Base-by-base conservation (phyloP, 306 rosid species). In the Malus orientalis region DNA sequence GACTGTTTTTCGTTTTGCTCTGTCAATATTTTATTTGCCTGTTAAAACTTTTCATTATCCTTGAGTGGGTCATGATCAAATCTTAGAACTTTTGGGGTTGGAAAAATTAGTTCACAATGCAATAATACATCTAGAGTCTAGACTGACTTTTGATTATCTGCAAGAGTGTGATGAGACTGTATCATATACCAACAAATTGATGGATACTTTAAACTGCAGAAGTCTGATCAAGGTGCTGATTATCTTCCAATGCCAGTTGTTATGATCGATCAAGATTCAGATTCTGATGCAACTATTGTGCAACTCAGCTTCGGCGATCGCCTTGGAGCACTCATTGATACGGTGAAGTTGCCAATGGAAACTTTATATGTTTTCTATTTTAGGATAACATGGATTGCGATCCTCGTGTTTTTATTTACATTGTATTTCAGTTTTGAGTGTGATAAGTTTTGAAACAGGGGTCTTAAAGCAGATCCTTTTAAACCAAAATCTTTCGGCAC, bases 311-410 rank as follows among this genome's bases (percentile, higher is more conserved):
- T 92, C 87, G 98, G 97, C 6, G 97, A 95, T 92, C 93, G 93
- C 78, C 98, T 95, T 68, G 99, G 99, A 81, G 99, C 99, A 82
- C 96, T 92, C 74, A 74, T 95, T 84, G 99, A 95, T 77, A 95
- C 97, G 79, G 98, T 95, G 82, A 88, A 74, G 73, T 84, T 78
- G 69, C 79, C 81, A 22, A 54, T 81, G 65, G 62, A 74, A 77
- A 72, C 76, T 80, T 71, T 65, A 70, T 61, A 70, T n/a, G 68
- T 63, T 75, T 54, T 81, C 44, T 44, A 11, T 25, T 70, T 18
- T 38, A 32, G 20, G 30, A 49, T 23, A n/a, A 25, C 3, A 36
- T 80, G 58, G 38, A 80, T 60, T 40, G 33, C 2, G 14, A 61
- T 44, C 59, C 59, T 3, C 5, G 30, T 15, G 68, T 15, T 30